Evolutionary conservation across 129 eudicot genomes (phyloP).

Genomic region (Ambrosia trifida): DNA sequence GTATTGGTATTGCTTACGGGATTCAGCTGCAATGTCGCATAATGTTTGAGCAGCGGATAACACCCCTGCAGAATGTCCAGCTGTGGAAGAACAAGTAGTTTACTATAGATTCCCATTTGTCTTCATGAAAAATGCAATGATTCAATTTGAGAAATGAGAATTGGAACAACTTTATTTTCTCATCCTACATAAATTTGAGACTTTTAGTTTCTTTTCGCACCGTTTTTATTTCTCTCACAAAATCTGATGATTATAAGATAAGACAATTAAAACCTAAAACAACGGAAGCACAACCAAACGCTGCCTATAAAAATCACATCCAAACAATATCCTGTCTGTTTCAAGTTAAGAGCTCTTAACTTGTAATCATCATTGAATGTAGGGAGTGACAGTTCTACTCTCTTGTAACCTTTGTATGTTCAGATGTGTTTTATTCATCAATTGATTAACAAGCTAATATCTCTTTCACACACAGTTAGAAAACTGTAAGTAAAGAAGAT

Average conservation of each 20-base stretch:
- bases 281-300: neutral
- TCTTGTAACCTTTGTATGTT: neutral
- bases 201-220: neutral
- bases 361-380: neutral
- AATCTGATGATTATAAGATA: no score
- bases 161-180: neutral
- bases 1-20: slow-evolving; percentile 42
- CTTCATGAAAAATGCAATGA: slow-evolving; percentile 9
- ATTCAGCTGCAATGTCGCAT: slow-evolving; percentile 52
- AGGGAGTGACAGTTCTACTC: neutral
- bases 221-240: neutral
- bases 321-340: neutral
- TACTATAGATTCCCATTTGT: neutral
- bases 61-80: slow-evolving; percentile 44
- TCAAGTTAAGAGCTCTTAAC: neutral
- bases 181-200: neutral
- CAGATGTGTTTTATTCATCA: slow-evolving; percentile 1
- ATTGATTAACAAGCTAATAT: neutral
- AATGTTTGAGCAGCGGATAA: slow-evolving; percentile 80
- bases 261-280: neutral
- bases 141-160: neutral
- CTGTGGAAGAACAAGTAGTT: slow-evolving; percentile 36
- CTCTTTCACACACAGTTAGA: neutral
- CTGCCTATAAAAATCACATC: neutral
- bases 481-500: neutral